These are phyloP conservation scores for Exophiala sp. DNA, from an alignment of 2,329 filamentous ascomycete species.

Conservation along the genomic window DNA sequence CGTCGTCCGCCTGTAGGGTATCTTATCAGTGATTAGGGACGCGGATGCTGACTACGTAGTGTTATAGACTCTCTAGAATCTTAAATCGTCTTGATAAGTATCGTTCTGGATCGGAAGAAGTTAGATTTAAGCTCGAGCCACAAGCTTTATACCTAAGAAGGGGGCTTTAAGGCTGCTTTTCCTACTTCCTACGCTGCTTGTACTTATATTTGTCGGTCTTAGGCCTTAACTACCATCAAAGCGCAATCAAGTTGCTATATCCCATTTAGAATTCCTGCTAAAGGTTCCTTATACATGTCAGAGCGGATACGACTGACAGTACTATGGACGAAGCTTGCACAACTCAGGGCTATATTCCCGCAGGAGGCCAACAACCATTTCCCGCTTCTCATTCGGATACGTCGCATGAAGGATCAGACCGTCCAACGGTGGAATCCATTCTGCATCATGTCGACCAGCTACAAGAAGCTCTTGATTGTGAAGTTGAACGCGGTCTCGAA, in stretches of 20 bases:
- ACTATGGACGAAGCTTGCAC: not conserved
- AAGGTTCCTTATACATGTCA: no score
- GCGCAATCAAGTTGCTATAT: no score
- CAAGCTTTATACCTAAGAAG: not conserved
- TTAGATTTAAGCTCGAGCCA: not conserved
- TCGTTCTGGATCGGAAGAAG: not conserved
- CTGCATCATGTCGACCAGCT: not conserved
- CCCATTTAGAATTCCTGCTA: no score
- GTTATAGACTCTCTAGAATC: not conserved
- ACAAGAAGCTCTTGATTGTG: not conserved
- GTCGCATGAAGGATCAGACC: not conserved
- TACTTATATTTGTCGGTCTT: not conserved
- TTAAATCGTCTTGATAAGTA: not conserved
- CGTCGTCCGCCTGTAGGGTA: slow-evolving; percentile 6
- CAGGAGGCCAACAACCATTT: not conserved
- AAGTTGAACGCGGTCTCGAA: not conserved
- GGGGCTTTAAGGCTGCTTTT: not conserved
- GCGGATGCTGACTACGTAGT: not conserved
- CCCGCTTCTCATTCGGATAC: not conserved
- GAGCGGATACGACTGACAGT: no score
- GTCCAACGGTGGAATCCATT: not conserved
- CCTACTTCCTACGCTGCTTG: not conserved
- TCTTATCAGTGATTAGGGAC: not conserved
- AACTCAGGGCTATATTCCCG: not conserved
- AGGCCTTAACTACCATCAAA: no score